Percentiles rank a stretch among this genome's conserved stretches.
These are phyloP conservation scores for Geotrichum histeridarum DNA, from an alignment of 1,139 yeast species.

Conservation along the genomic window DNA sequence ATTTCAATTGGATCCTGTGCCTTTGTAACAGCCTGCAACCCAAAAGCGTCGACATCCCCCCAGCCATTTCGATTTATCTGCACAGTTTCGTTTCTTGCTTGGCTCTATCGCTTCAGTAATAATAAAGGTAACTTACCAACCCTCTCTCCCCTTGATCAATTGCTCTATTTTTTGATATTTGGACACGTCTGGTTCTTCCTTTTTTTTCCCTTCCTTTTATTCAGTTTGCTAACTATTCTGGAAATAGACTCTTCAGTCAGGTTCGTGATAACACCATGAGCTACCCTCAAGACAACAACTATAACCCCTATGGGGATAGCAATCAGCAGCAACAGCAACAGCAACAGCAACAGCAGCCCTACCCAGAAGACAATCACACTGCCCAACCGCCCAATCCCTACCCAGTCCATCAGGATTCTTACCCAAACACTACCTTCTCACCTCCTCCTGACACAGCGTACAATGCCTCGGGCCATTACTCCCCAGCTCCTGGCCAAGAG, in stretches of 20 bases:
- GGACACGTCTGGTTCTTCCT: not conserved
- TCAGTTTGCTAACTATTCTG: not conserved
- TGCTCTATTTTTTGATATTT: too few species aligned
- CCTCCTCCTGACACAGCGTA: not conserved
- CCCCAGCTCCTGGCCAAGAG: not conserved
- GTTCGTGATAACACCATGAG: not conserved
- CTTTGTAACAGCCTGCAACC: too few species aligned
- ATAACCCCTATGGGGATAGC: not conserved
- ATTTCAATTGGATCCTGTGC: too few species aligned
- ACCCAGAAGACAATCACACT: not conserved
- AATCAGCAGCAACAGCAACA: not conserved
- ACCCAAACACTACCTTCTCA: not conserved
- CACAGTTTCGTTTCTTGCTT: too few species aligned
- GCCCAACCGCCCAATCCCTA: not conserved
- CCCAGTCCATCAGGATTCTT: not conserved
- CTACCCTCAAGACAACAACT: conserved; percentile 7
- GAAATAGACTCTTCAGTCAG: too few species aligned
- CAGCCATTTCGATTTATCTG: too few species aligned
- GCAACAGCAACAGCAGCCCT: not conserved
- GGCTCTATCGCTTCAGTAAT: too few species aligned
- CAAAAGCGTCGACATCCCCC: too few species aligned
- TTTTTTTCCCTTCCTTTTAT: not conserved
- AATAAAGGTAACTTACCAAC: too few species aligned
- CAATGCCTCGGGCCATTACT: not conserved
- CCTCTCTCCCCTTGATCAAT: not conserved